Conservation (phyloP, 495 filamentous ascomycete genomes). For the Podospora pseudopauciseta region DNA sequence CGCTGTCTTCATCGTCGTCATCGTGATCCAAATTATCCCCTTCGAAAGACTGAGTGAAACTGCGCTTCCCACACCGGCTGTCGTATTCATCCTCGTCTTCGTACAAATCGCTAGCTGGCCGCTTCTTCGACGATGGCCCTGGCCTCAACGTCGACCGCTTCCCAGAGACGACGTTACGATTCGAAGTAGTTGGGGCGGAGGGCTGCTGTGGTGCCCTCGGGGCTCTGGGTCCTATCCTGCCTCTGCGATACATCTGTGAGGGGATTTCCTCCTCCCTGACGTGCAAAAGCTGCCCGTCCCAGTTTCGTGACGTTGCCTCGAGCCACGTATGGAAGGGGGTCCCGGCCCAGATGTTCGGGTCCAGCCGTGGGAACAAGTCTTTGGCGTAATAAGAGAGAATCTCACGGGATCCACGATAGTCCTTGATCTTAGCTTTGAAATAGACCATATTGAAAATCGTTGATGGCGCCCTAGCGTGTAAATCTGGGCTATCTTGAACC, state of each 20-base stretch:
- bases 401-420: conserved; percentile 9
- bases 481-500: not conserved
- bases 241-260: conserved; percentile 28
- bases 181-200: conserved; percentile 15
- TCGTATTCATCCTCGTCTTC: conserved; percentile 26
- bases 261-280: conserved; percentile 28
- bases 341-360: conserved; percentile 28
- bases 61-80: conserved; percentile 18
- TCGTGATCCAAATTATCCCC: conserved; percentile 35
- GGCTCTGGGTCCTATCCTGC: conserved; percentile 14
- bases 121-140: conserved; percentile 32
- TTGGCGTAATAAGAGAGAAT: conserved; percentile 35
- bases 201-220: not conserved
- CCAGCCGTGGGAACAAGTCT: conserved; percentile 29
- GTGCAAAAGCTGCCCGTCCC: conserved; percentile 20
- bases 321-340: conserved; percentile 31
- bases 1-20: conserved; percentile 31
- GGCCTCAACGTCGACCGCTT: conserved; percentile 36
- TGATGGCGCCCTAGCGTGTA: not conserved
- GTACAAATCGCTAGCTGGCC: conserved; percentile 35
- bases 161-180: conserved; percentile 24
- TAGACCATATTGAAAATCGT: not conserved
- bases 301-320: conserved; percentile 17
- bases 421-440: not conserved
- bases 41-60: conserved; percentile 12